phyloP scores from a whole-genome alignment of 805 yeast genomes.

The Yamadazyma tumulicola region DNA sequence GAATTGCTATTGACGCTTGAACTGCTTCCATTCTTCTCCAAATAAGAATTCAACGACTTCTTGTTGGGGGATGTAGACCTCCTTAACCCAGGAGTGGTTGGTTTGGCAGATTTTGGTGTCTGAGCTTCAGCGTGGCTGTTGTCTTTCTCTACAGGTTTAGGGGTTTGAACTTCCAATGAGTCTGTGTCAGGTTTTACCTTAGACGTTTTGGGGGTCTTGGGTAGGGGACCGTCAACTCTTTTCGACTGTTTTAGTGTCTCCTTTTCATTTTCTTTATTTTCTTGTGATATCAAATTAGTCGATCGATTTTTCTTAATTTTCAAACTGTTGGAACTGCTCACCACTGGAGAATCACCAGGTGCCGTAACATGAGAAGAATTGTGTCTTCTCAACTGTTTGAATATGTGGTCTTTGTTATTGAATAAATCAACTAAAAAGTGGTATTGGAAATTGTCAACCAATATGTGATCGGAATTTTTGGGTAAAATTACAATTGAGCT shows the following conservation, averaged over 20 bases:
- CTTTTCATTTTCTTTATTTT: conserved; percentile 4
- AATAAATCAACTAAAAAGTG: conserved; percentile 62
- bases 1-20: conserved; percentile 1
- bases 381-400: conserved; percentile 52
- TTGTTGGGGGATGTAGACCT: conserved; percentile 40
- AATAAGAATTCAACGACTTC: conserved; percentile 22
- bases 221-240: neutral
- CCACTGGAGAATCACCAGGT: neutral
- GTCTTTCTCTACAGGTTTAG: conserved; percentile 8
- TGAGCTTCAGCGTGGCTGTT: conserved; percentile 7
- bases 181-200: neutral
- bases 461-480: conserved; percentile 20
- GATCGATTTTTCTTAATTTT: conserved; percentile 1
- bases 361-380: conserved; percentile 16
- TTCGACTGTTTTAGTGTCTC: neutral
- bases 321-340: neutral
- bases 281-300: neutral
- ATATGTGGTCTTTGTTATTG: conserved; percentile 56
- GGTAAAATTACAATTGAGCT: conserved; percentile 13
- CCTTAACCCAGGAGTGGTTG: conserved; percentile 19
- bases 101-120: conserved; percentile 16
- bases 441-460: conserved; percentile 57
- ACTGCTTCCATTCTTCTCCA: conserved; percentile 8
- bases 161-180: conserved; percentile 7
- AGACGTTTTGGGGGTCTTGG: conserved; percentile 6